phyloP scores from a whole-genome alignment of 257 asterid species.

The Buddleja alternifolia region DNA sequence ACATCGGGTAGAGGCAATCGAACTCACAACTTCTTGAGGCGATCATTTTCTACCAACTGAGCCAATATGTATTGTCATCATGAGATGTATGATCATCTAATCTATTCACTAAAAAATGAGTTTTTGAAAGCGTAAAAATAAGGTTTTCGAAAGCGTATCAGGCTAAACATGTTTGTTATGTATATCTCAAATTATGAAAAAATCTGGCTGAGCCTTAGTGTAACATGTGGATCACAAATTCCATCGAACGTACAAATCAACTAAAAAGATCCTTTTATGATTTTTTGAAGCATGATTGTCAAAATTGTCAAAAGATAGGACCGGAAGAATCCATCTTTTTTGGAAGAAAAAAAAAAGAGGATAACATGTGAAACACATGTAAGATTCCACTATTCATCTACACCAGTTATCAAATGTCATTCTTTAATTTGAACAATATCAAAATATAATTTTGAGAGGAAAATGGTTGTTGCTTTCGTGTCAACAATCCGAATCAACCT shows the following conservation, averaged over 20 bases:
- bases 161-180: neutral
- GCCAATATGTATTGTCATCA: too few species aligned
- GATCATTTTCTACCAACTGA: too few species aligned
- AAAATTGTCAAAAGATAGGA: slow-evolving; percentile 31
- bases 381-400: slow-evolving; percentile 4
- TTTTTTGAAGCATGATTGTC: slow-evolving; percentile 3
- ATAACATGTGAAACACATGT: neutral
- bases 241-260: neutral
- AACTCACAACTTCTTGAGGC: too few species aligned
- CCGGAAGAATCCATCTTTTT: slow-evolving; percentile 19
- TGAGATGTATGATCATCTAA: too few species aligned
- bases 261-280: neutral
- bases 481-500: neutral
- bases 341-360: too few species aligned
- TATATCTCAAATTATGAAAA: too few species aligned
- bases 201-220: too few species aligned
- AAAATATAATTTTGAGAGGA: neutral
- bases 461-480: slow-evolving; percentile 19
- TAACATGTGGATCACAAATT: too few species aligned
- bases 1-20: too few species aligned
- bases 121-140: too few species aligned
- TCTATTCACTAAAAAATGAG: too few species aligned
- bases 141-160: neutral
- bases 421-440: neutral
- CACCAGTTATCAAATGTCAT: slow-evolving; percentile 3